Base-by-base conservation (phyloP, 1,284 basidiomycete species). In the Cutaneotrichosporon spelunceum region DNA sequence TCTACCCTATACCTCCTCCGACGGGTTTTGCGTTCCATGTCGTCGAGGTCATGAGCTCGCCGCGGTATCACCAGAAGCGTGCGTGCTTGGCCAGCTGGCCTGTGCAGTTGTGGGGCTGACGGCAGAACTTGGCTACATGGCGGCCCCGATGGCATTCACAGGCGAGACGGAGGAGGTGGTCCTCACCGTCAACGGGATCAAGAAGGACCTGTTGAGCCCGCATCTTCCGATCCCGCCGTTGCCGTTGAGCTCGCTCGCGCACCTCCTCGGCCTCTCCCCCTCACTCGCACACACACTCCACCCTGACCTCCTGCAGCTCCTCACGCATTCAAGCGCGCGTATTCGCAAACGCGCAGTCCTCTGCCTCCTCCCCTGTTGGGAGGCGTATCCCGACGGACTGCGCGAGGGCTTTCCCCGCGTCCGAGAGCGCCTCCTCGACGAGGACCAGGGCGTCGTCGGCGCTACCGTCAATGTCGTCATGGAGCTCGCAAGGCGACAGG, bases 141-240 rank as follows among this genome's bases (percentile, higher is more conserved):
- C 91, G 1, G 94, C 96, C 1, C 84, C 86, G 0, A 91, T 96
- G 77, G 94, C 93, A 0, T 99, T 99, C 77, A 85, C 88, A 30
- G 86, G 91, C 66, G 91, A 96, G 64, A 98, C 94, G 0, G 95
- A 99, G 70, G 95, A 99, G 42, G 86, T 98, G 24, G 97, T 99
- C 84, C 85, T 99, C 50, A 96, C 95, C 0, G 97, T 96, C 10
- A 99, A 99, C 79, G 83, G 95, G 30, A 84, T 99, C 71, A 98
- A 99, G 83, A 99, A 99, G 91, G 95, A 99, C 73, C 80, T 98
- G 67, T 86, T 86, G 60, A 90, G 92, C 3, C 78, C 76, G 80
- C 80, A 77, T 84, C 86, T 79, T 53, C 81, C 88, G 70, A 89
- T 97, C 65, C 85, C 91, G 56, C 86, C 90, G 24, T 81, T 94